A percentile compares a stretch with the other conserved stretches of the same genome.
Conservation (phyloP, 2,329 filamentous ascomycete species). For the Monilinia polystroma region DNA sequence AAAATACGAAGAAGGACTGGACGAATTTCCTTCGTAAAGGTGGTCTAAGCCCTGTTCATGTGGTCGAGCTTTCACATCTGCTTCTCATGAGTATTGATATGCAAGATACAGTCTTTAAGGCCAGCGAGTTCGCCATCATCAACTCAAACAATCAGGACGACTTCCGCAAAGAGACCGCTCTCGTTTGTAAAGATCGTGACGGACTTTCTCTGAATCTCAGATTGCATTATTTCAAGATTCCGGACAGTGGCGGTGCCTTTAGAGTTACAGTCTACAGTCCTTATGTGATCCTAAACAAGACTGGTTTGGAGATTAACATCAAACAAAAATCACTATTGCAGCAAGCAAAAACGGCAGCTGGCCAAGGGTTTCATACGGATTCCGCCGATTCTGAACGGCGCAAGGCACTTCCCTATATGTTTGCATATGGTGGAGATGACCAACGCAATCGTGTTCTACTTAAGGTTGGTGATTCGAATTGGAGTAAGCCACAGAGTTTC, state of each 20-base stretch:
- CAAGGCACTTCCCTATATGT: constrained; percentile 92
- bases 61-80: constrained; percentile 92
- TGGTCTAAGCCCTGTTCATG: constrained; percentile 93
- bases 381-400: constrained; percentile 53
- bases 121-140: constrained; percentile 96
- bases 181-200: constrained; percentile 82
- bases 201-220: constrained; percentile 77
- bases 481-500: constrained; percentile 98
- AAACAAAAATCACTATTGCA: constrained; percentile 88
- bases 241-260: constrained; percentile 92
- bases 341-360: constrained; percentile 77
- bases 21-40: constrained; percentile 97
- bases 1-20: constrained; percentile 98
- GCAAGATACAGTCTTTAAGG: constrained; percentile 92
- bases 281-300: constrained; percentile 94
- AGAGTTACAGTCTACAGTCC: constrained; percentile 93
- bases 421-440: constrained; percentile 86
- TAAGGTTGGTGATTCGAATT: constrained; percentile 84
- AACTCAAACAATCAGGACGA: constrained; percentile 86
- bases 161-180: constrained; percentile 76
- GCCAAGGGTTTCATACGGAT: constrained; percentile 63
- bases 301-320: constrained; percentile 82
- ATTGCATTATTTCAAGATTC: constrained; percentile 87
- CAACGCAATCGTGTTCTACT: constrained; percentile 86
- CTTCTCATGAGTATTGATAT: constrained; percentile 91